Percentiles rank a stretch among this genome's conserved stretches.
Evolutionary conservation across 495 filamentous ascomycete genomes (phyloP).

Genomic region (Aspergillus conjunctus): DNA sequence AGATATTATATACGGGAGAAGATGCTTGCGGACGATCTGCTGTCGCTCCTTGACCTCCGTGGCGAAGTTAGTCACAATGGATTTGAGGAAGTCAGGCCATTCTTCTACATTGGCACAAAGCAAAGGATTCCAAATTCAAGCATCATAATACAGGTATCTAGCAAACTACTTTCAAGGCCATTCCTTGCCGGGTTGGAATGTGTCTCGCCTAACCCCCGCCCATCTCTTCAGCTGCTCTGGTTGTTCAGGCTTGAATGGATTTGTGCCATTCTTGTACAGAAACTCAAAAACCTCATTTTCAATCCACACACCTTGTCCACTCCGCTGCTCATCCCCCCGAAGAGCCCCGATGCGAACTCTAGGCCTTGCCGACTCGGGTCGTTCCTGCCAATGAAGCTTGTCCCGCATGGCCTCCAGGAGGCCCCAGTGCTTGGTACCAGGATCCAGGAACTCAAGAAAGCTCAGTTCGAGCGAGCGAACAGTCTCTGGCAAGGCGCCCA

Average conservation of each 20-base stretch:
- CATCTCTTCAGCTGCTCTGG: not conserved
- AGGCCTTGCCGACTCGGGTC: constrained; percentile 13
- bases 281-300: constrained; percentile 12
- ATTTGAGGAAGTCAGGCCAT: too few relatives aligned
- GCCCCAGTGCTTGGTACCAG: constrained; percentile 13
- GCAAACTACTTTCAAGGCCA: not conserved
- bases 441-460: constrained; percentile 21
- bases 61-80: too few relatives aligned
- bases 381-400: constrained; percentile 15
- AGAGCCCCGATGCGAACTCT: constrained; percentile 2
- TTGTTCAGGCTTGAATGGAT: constrained; percentile 8
- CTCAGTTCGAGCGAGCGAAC: constrained; percentile 22
- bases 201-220: constrained; percentile 9
- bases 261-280: constrained; percentile 13
- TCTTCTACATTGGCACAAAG: too few relatives aligned
- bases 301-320: constrained; percentile 15
- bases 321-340: not conserved
- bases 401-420: constrained; percentile 20
- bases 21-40: too few relatives aligned
- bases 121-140: too few relatives aligned
- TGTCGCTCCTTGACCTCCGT: too few relatives aligned
- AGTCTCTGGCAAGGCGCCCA: constrained; percentile 20
- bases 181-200: constrained; percentile 11
- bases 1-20: too few relatives aligned
- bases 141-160: too few relatives aligned